These are phyloP conservation scores for Geotrichum histeridarum DNA, from an alignment of 1,139 yeast species.

Conservation along the genomic window DNA sequence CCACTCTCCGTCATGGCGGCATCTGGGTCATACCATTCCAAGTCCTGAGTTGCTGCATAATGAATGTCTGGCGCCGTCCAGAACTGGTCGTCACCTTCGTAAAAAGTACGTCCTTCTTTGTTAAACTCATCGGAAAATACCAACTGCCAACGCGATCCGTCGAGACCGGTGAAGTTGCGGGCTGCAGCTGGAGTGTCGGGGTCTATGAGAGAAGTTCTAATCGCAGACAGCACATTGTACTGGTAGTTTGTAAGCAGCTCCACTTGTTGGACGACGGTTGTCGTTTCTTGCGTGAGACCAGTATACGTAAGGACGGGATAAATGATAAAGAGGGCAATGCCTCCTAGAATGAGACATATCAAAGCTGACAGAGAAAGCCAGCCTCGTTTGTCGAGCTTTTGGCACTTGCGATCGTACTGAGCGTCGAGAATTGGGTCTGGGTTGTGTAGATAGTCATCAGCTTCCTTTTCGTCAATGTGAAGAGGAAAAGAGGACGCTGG, in stretches of 20 bases:
- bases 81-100: slow-evolving; percentile 78
- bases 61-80: slow-evolving; percentile 72
- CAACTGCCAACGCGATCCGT: slow-evolving; percentile 62
- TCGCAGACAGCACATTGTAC: slow-evolving; percentile 57
- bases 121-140: slow-evolving; percentile 83
- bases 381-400: slow-evolving; percentile 47
- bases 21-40: slow-evolving; percentile 88
- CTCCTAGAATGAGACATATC: slow-evolving; percentile 52
- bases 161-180: slow-evolving; percentile 41
- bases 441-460: slow-evolving; percentile 86
- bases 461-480: slow-evolving; percentile 81
- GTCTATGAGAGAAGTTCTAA: slow-evolving; percentile 61
- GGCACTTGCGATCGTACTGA: slow-evolving; percentile 55
- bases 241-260: slow-evolving; percentile 52
- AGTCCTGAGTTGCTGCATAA: slow-evolving; percentile 74
- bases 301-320: slow-evolving; percentile 73
- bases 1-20: slow-evolving; percentile 68
- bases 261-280: slow-evolving; percentile 17
- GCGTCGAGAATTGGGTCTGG: slow-evolving; percentile 92
- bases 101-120: slow-evolving; percentile 76
- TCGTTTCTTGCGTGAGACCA: slow-evolving; percentile 45
- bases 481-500: slow-evolving; percentile 86
- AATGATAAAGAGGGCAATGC: slow-evolving; percentile 59
- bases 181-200: slow-evolving; percentile 71
- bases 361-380: slow-evolving; percentile 47